Percentiles rank a stretch among this genome's conserved stretches.
Evolutionary conservation across 2,329 filamentous ascomycete genomes (phyloP).

Genomic region (Teratosphaeria epicoccoides): DNA sequence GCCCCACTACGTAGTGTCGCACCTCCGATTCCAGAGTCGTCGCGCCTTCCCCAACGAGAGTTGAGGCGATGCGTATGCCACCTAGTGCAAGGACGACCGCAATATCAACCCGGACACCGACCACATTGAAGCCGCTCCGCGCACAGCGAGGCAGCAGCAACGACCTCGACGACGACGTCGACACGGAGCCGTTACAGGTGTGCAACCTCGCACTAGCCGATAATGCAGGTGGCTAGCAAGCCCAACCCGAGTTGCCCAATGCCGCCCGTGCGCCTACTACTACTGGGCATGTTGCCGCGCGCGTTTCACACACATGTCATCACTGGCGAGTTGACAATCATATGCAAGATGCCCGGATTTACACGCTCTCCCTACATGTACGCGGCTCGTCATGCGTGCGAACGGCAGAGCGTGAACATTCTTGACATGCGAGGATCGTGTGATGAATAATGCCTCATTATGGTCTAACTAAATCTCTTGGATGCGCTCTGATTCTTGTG

Average conservation of each 20-base stretch:
- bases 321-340: not conserved
- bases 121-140: too few species aligned
- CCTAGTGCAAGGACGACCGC: not conserved
- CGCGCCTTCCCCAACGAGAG: not conserved
- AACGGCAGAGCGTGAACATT: not conserved
- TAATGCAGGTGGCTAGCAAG: not conserved
- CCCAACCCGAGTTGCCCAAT: not conserved
- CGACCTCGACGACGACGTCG: not conserved
- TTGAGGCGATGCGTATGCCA: not conserved
- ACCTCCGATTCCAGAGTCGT: not conserved
- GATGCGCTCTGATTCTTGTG: not conserved
- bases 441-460: not conserved
- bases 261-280: not conserved
- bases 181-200: not conserved
- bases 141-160: not conserved
- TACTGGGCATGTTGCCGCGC: not conserved
- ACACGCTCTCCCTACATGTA: too few species aligned
- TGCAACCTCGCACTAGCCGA: not conserved
- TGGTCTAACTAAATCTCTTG: not conserved
- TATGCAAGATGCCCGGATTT: not conserved
- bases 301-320: not conserved
- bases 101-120: not conserved
- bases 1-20: not conserved
- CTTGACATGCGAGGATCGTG: not conserved
- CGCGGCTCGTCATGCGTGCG: too few species aligned